Evolutionary conservation across 2,329 filamentous ascomycete genomes (phyloP), one percentile per base, ranked within the genome.

Genomic region (Nannizzia gypsea): DNA sequence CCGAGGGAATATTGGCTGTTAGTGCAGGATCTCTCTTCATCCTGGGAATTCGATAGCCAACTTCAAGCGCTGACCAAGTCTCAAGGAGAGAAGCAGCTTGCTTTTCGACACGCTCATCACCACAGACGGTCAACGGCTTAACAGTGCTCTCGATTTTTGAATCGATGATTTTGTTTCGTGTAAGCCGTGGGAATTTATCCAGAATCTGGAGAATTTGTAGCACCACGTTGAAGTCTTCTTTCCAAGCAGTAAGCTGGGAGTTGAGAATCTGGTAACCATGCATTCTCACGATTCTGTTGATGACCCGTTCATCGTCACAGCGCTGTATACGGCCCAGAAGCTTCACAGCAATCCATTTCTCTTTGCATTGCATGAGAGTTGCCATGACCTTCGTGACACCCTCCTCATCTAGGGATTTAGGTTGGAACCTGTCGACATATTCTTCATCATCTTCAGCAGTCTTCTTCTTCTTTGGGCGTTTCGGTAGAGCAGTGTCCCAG

Each of bases 341-440:
- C 75, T 97, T 97, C 74, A 96, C 90, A 2, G 89, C 90, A 73
- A 99, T 96, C 93, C 93, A 99, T 74, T 96, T 96, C 79, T 99
- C 93, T 74, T 96, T 95, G 80, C 90, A 96, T 73, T 96, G 92
- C 84, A 96, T 91, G 61, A 99, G 83, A 58, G 90, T 87, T 24
- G 92, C 91, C 90, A 96, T 96, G 73, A 96, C 90, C 75, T 95
- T 95, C 68, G 87, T 89, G 63, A 95, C 90, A 63, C 88, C 89
- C 61, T 87, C 83, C 68, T 93, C 89, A 65, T 90, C 85, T 62
- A 96, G 81, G 55, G 82, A 84, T 68, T 85, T 88, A 57, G 88
- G 85, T 71, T 92, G 83, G 62, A 95, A 81, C 72, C 89, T 91
- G 73, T 90, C 93, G 72, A 96, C 87, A 70, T 97, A 97, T 69